Percentiles rank a stretch among this genome's conserved stretches.
Evolutionary conservation across 345 rosid genomes (phyloP).

Genomic region (Pugionium cornutum): DNA sequence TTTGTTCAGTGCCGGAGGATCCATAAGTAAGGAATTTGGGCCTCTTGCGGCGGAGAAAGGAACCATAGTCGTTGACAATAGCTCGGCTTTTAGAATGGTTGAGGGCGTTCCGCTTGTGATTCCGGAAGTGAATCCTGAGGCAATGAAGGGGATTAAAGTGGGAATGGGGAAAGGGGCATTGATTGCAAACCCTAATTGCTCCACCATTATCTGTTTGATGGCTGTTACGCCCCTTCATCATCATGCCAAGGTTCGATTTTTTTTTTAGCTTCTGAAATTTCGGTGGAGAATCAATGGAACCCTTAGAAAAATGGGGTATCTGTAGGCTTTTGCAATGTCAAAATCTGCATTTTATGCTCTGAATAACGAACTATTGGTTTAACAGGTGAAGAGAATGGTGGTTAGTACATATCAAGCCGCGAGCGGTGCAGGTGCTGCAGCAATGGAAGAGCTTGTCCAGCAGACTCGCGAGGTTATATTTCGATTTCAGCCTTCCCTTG

Average conservation of each 20-base stretch:
- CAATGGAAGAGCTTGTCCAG: slow-evolving; percentile 97
- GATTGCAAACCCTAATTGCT: slow-evolving; percentile 95
- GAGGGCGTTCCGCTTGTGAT: slow-evolving; percentile 86
- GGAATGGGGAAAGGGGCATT: slow-evolving; percentile 77
- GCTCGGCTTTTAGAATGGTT: slow-evolving; percentile 92
- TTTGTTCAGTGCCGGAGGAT: slow-evolving; percentile 91
- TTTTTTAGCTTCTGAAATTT: not conserved
- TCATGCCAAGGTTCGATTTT: slow-evolving; percentile 63
- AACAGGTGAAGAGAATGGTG: slow-evolving; percentile 90
- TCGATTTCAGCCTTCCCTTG: not conserved
- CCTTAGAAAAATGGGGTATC: too few species aligned
- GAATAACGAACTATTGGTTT: not conserved
- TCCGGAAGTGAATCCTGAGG: slow-evolving; percentile 97
- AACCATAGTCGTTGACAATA: slow-evolving; percentile 81
- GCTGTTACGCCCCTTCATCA: slow-evolving; percentile 96
- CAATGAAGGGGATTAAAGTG: slow-evolving; percentile 69
- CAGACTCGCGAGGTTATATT: slow-evolving; percentile 91
- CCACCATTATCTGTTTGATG: slow-evolving; percentile 96
- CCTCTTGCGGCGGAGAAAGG: slow-evolving; percentile 85
- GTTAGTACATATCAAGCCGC: slow-evolving; percentile 99
- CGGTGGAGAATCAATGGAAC: not conserved
- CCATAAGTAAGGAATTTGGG: slow-evolving; percentile 79
- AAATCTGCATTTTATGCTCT: not conserved
- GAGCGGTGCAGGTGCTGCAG: slow-evolving; percentile 99
- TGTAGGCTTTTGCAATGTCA: not conserved